A percentile compares a stretch with the other conserved stretches of the same genome.
Evolutionary conservation across 2,329 filamentous ascomycete genomes (phyloP).

Genomic region (Pyrenochaeta sp.): DNA sequence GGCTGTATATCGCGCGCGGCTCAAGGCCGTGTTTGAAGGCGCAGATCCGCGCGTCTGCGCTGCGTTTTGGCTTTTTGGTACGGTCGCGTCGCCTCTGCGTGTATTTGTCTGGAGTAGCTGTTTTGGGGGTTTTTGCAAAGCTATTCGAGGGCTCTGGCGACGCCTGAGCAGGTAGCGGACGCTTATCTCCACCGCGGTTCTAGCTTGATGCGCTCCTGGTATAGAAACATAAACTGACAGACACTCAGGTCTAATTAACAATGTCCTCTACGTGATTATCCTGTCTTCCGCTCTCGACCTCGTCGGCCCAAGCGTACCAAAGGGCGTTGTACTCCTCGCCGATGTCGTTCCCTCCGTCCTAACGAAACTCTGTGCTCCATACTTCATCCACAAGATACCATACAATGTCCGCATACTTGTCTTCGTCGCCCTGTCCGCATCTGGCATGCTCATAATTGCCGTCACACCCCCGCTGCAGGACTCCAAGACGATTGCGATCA

Average conservation of each 20-base stretch:
- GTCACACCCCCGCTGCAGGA: constrained; percentile 71
- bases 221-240: constrained; percentile 5
- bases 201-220: background rate
- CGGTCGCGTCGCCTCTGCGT: background rate
- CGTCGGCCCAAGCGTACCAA: constrained; percentile 84
- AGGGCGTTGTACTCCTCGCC: constrained; percentile 89
- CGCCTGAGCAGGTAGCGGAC: background rate
- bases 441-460: constrained; percentile 89
- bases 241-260: constrained; percentile 82
- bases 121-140: too few relatives aligned
- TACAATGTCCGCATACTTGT: constrained; percentile 77
- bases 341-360: constrained; percentile 90
- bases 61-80: constrained; percentile 95
- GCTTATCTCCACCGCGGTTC: background rate
- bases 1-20: constrained; percentile 73
- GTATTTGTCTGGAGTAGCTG: too few relatives aligned
- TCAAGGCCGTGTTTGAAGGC: constrained; percentile 69
- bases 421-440: constrained; percentile 77
- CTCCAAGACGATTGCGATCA: constrained; percentile 70
- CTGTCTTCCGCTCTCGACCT: constrained; percentile 95
- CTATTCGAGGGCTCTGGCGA: too few relatives aligned
- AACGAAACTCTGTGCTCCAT: constrained; percentile 87
- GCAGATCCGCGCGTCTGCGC: constrained; percentile 74
- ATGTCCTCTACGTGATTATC: constrained; percentile 97
- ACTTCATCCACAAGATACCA: constrained; percentile 88